Conservation (phyloP, 148 eudicot genomes). For the Rhododendron mucronatum region DNA sequence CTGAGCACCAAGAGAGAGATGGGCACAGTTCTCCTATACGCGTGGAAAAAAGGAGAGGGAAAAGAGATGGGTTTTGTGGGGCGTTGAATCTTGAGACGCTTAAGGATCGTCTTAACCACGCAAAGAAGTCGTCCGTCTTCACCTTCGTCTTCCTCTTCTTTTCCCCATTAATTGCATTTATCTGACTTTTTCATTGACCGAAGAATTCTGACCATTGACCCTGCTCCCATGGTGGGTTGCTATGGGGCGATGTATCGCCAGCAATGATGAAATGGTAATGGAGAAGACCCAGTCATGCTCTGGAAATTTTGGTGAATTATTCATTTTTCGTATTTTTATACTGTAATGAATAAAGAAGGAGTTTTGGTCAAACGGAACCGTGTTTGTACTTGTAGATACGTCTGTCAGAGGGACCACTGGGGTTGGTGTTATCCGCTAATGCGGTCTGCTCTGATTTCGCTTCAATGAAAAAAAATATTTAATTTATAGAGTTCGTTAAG, state of each 20-base stretch:
- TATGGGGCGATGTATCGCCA: neutral
- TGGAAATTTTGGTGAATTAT: neutral
- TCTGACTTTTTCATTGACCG: neutral
- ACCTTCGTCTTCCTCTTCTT: neutral
- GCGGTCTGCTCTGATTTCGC: no score
- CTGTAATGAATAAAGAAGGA: no score
- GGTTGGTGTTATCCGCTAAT: no score
- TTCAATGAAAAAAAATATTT: no score
- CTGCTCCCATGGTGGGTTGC: neutral
- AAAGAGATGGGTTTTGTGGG: neutral
- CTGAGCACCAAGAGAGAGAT: neutral
- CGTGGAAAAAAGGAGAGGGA: neutral
- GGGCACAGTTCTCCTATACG: neutral
- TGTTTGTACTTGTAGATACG: no score
- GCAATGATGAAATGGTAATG: neutral
- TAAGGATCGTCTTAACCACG: neutral
- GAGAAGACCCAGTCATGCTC: neutral
- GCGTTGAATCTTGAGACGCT: neutral
- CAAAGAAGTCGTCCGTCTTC: neutral
- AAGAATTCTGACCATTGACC: neutral
- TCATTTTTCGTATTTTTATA: no score
- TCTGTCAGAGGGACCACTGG: no score
- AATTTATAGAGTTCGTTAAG: no score
- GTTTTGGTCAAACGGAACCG: no score
- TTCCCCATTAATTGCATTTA: neutral